Evolutionary conservation across 2,329 filamentous ascomycete genomes (phyloP), one percentile per base, ranked within the genome.

Genomic region (Dissoconium aciculare): DNA sequence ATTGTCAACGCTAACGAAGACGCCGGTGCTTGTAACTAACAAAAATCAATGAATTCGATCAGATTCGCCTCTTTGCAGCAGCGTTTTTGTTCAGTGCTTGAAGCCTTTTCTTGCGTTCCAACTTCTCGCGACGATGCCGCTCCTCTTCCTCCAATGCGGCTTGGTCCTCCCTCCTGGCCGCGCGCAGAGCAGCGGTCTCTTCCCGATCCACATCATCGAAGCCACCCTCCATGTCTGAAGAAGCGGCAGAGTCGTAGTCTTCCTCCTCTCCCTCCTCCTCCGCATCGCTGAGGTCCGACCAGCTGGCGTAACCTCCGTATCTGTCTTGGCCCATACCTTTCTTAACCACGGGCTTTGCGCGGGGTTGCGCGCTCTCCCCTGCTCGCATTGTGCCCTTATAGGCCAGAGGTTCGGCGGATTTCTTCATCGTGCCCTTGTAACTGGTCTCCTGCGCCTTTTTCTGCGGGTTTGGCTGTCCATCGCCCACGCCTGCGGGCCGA

Each of bases 161-260:
- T 11, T 67, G 60, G 44, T 85, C 80, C 49, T 85, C 80, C 27
- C 66, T 64, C 26, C 68, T 69, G 14, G 78, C 80, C 32, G 66
- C 62, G 16, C 59, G 55, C 36, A 75, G 67, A 2, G 78, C 76
- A 29, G 59, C 50, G 27, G 63, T 59, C 51, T 87, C 80, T 51
- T 87, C 80, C 19, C 66, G 57, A 38, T 83, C 76, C 25, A 85
- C 69, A 43, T 85, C 79, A 37, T 74, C 75, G 26, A 78, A 53
- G 14, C 78, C 78, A 3, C 75, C 59, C 37, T 83, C 77, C 31
- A 85, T 71, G 36, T 74, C 74, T 11, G 39, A 39, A 5, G 39
- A 41, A 21, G 77, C 52, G 17, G 77, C 78, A 2, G 77, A 80
- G 52, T 84, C 78, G 76, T 84, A 84, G 4, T 76, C 78, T 4